Evolutionary conservation across 179 eudicot genomes (phyloP), one percentile per base, ranked within the genome.

Genomic region (Pouteria campechiana): DNA sequence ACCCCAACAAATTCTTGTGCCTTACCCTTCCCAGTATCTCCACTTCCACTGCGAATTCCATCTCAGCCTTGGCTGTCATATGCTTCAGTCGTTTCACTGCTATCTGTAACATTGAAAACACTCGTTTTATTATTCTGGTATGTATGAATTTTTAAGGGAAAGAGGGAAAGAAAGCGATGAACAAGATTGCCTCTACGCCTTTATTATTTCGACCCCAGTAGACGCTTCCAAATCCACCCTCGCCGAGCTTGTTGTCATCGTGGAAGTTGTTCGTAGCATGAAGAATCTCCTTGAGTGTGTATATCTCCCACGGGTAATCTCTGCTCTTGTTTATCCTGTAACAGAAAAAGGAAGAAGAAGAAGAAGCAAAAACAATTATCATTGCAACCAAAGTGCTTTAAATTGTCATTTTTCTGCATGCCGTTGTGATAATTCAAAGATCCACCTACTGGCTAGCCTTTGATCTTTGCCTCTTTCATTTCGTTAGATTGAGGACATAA

Each of bases 31-130:
- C 78, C 22, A 72, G 65, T 17, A 72, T 64, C 32, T 72, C 78
- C 6, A 72, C 78, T 38, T 72, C 78, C 16, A 72, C 61, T 4
- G 78, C 71, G 27, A 72, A 72, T 37, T 72, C 78, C 74, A 72
- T 68, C 33, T 72, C 78, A 13, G 71, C 78, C 27, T 68, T 68
- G 3, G 71, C 55, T 8, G 22, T 68, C 52, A 72, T 60, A 1
- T 70, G 50, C 37, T 72, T 72, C 13, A 72, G 50, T 44, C 70
- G 32, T 37, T 72, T 72, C 55, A 72, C 70, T 3, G 78, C 78
- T 34, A 72, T 63, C 78, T 70, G 56, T 37, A 48, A 16, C 3
- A n/a, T 39, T 22, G 37, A 35, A 20, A 35, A 1, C 9, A 15
- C 9, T 31, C 9, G 12, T 31, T 9, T 31, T 3, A 3, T 3